Percentiles rank a stretch among this genome's conserved stretches.
Evolutionary conservation across 139 green algal genomes (phyloP).

Genomic region (Prasinococcaceae sp.): DNA sequence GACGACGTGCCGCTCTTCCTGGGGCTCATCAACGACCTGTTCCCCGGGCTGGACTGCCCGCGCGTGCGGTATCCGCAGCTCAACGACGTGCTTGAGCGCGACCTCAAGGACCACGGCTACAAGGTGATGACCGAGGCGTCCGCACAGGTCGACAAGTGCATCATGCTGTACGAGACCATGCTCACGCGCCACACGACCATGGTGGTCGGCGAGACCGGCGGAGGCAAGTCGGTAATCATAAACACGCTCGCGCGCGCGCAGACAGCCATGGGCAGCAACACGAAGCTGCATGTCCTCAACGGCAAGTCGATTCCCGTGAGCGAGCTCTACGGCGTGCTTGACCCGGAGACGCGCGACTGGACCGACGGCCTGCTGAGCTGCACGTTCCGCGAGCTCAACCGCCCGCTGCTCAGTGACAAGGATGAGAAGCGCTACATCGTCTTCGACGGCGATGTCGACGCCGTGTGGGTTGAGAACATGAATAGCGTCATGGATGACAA

Average conservation of each 20-base stretch:
- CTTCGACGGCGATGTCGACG: conserved; percentile 71
- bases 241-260: conserved; percentile 55
- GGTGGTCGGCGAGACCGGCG: conserved; percentile 67
- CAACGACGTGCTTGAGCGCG: conserved; percentile 67
- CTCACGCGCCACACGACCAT: conserved; percentile 73
- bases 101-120: conserved; percentile 33
- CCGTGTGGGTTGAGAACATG: conserved; percentile 82
- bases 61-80: conserved; percentile 51
- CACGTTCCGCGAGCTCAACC: conserved; percentile 62
- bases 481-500: conserved; percentile 83
- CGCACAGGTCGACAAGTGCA: conserved; percentile 66
- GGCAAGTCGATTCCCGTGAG: conserved; percentile 51
- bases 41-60: conserved; percentile 39
- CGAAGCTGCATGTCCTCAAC: conserved; percentile 58
- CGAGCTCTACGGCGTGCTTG: conserved; percentile 61
- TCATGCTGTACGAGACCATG: conserved; percentile 76
- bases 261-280: conserved; percentile 60
- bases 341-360: conserved; percentile 69
- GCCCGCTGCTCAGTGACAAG: conserved; percentile 39
- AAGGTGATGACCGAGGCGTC: conserved; percentile 30
- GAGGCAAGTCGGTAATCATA: conserved; percentile 75
- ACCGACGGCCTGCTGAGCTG: conserved; percentile 67
- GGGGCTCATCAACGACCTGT: conserved; percentile 60
- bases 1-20: conserved; percentile 77
- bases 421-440: conserved; percentile 51